Evolutionary conservation across 192 early-diverging fungal genomes (phyloP), one percentile per base, ranked within the genome.

Genomic region (Allomyces macrogynus): DNA sequence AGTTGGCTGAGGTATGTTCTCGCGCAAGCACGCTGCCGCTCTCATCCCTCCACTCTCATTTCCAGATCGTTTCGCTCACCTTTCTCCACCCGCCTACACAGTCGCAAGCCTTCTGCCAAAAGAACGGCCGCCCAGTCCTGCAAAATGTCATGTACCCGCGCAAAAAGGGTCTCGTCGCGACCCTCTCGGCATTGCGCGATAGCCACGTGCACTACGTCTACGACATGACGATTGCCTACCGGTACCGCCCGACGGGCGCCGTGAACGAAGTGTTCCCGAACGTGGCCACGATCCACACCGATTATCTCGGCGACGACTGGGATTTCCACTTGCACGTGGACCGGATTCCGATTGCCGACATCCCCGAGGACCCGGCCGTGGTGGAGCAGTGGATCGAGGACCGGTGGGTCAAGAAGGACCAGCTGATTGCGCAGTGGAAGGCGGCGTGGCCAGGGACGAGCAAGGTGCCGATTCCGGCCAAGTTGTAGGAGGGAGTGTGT

Each of bases 121-220:
- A 68, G 44, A 26, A 49, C n/a, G 64, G 32, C 60, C 60, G 57
- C 10, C 67, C 67, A 23, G 23, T 68, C 23, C 43, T 68, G 23
- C 23, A 68, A 5, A 64, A 68, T 24, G 67, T 68, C n/a, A 54
- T 68, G 43, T 25, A 66, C 16, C 67, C 67, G 60, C 63, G 67
- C 25, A 68, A 64, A 3, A 67, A 44, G 14, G 67, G 67, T n/a
- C 67, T 68, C 18, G 64, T 68, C 23, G 63, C 67, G 8, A 68
- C 67, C 10, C 23, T 68, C 27, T 22, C 18, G 26, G 65, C 32
- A 3, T 8, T 66, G 43, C 65, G 65, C 44, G 65, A 43, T 5
- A 60, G 43, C 11, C 65, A 66, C 65, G 65, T 66, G 5, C 32
- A 20, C 23, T 20, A 27, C 18, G 65, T 66, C n/a, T 66, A 66